Conservation (phyloP, 805 yeast genomes). For the Hanseniaspora pseudoguilliermondii region DNA sequence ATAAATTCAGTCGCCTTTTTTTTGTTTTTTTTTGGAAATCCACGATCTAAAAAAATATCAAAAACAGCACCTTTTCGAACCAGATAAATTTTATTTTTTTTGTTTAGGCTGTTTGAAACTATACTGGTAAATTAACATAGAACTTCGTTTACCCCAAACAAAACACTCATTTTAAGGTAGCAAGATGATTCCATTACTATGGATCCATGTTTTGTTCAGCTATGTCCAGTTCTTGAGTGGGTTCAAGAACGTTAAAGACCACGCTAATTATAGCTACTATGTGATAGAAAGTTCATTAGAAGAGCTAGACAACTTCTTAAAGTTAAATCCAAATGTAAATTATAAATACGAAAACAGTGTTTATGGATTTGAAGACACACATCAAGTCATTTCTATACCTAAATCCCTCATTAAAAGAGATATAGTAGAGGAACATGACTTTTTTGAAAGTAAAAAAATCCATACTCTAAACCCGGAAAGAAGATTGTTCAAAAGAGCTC, state of each 20-base stretch:
- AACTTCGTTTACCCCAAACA: no score
- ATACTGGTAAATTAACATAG: no score
- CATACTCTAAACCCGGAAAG: constrained; percentile 30
- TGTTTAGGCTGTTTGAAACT: no score
- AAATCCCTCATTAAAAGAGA: background rate
- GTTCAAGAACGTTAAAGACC: constrained; percentile 1
- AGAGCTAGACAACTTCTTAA: background rate
- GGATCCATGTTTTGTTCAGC: background rate
- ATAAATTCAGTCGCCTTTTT: no score
- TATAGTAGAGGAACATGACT: background rate
- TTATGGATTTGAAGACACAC: constrained; percentile 8
- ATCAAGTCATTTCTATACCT: constrained; percentile 2
- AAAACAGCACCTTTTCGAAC: no score
- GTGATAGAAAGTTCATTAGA: background rate
- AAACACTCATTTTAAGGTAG: no score
- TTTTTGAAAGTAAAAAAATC: background rate
- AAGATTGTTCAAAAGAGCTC: constrained; percentile 42
- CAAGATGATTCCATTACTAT: background rate
- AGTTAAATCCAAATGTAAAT: background rate
- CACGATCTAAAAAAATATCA: no score
- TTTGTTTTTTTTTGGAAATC: no score
- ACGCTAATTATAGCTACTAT: background rate
- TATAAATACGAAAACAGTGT: background rate
- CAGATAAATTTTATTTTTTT: no score
- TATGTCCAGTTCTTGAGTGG: background rate